phyloP scores from a whole-genome alignment of 2,329 filamentous ascomycete species.

The Fusarium sp. region DNA sequence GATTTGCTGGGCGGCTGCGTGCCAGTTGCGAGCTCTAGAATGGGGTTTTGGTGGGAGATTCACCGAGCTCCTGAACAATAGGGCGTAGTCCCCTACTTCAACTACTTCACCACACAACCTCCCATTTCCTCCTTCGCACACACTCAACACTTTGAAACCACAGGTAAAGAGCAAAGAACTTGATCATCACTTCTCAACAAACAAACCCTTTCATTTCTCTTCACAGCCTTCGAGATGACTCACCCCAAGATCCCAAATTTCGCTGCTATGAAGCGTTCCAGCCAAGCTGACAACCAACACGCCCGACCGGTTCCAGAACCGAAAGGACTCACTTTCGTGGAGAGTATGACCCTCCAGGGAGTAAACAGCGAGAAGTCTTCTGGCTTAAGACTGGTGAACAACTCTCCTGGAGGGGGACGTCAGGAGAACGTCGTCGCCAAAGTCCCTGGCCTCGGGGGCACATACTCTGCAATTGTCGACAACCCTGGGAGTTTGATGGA shows the following conservation, averaged over 20 bases:
- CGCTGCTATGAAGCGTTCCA: background rate
- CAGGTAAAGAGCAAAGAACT: background rate
- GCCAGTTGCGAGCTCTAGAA: background rate
- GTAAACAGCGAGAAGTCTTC: background rate
- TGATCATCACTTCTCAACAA: background rate
- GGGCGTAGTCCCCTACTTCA: background rate
- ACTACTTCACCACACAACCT: background rate
- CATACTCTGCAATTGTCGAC: fast-evolving
- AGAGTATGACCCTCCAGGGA: background rate
- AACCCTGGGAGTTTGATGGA: fast-evolving
- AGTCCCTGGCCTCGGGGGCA: background rate
- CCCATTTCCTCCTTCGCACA: background rate
- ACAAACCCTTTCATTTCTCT: too few species aligned
- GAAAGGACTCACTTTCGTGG: background rate
- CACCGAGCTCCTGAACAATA: background rate
- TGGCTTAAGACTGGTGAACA: background rate
- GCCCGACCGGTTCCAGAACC: fast-evolving
- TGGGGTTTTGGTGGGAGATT: background rate
- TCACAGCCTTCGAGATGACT: background rate
- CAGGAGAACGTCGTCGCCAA: conserved; percentile 13
- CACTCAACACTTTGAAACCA: fast-evolving
- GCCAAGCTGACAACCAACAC: background rate
- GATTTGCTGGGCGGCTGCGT: background rate
- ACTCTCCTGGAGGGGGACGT: background rate
- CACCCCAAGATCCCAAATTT: background rate